Conservation (phyloP, 2,329 filamentous ascomycete genomes). For the Ophiobolus disseminans region DNA sequence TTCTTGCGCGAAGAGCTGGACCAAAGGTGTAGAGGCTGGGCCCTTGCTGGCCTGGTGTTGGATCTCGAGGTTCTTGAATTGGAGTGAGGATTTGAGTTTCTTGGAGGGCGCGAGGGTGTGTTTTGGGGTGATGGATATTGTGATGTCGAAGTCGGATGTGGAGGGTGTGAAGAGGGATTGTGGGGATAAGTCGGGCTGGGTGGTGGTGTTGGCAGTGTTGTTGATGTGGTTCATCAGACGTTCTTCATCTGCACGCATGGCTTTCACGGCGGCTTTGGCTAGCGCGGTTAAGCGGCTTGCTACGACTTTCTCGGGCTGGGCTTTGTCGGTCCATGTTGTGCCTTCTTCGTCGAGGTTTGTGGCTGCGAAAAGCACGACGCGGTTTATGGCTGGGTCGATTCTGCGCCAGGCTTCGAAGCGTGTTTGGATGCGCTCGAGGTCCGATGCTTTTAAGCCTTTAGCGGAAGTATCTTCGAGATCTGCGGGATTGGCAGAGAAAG, state of each 20-base stretch:
- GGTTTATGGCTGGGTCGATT: conserved; percentile 87
- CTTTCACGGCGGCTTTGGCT: conserved; percentile 70
- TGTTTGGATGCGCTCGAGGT: conserved; percentile 69
- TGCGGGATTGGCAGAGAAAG: conserved; percentile 25
- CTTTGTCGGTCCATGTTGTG: conserved; percentile 77
- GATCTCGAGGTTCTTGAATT: conserved; percentile 82
- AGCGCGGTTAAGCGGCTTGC: conserved; percentile 83
- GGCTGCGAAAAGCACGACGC: conserved; percentile 79
- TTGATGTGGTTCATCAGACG: conserved; percentile 51
- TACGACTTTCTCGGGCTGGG: conserved; percentile 77
- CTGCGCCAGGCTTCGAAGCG: conserved; percentile 85
- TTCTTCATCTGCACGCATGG: conserved; percentile 59
- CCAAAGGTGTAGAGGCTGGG: conserved; percentile 63
- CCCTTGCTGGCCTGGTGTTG: conserved; percentile 45
- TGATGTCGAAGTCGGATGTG: conserved; percentile 82
- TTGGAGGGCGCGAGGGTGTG: conserved; percentile 46
- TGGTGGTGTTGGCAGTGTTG: conserved; percentile 1
- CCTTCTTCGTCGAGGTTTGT: conserved; percentile 80
- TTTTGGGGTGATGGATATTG: conserved; percentile 73
- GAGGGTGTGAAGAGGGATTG: conserved; percentile 73
- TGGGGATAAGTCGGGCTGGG: conserved; percentile 50
- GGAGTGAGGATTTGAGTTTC: conserved; percentile 49
- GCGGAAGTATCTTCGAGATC: conserved; percentile 25
- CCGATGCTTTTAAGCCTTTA: conserved; percentile 61
- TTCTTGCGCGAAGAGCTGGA: conserved; percentile 70